Evolutionary conservation across 192 early-diverging fungal genomes (phyloP), one percentile per base, ranked within the genome.

Genomic region (Rhizoclosmatium globosum): DNA sequence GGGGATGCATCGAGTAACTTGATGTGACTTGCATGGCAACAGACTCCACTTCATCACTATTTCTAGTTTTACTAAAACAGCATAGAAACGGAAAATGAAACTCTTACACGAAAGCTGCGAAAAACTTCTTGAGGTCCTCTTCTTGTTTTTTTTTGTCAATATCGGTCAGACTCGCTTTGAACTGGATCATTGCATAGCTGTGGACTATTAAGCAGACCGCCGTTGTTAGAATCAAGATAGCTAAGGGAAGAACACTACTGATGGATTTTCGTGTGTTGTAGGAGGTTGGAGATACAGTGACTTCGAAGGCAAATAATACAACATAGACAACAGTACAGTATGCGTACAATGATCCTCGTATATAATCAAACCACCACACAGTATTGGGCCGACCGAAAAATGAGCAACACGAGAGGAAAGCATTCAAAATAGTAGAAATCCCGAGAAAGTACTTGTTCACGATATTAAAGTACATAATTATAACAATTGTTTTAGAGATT

Each of bases 91-190:
- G 0, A 31, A 31, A 31, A 0, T 31, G 31, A 31, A 31, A 31
- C 17, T 0, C 50, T 53, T 47, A 71, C 69, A 38, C 69, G 1
- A 71, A 71, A 21, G 69, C 69, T 15, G 69, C 69, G 31, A 71
- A 71, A 56, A 71, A 71, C 69, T 71, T 71, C 53, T 71, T 71
- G 4, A 71, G 39, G 42, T 48, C 69, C 38, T 47, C 69, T 38
- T 48, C 69, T 71, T 71, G 69, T 31, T 53, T 71, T 2, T 56
- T 71, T 42, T 21, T 71, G 17, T 71, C 69, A 11, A 15, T n/a
- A 53, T 71, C 69, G 17, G 69, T 31, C 1, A 71, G 15, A n/a
- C 47, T 48, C 46, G 45, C 4, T 42, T 57, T 15, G 50, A 71
- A 71, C 69, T 71, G 45, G 17, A 38, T 31, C 47, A 71, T 71